These are phyloP conservation scores for Ceratocystis ficicola DNA, from an alignment of 2,329 filamentous ascomycete species.

Conservation along the genomic window DNA sequence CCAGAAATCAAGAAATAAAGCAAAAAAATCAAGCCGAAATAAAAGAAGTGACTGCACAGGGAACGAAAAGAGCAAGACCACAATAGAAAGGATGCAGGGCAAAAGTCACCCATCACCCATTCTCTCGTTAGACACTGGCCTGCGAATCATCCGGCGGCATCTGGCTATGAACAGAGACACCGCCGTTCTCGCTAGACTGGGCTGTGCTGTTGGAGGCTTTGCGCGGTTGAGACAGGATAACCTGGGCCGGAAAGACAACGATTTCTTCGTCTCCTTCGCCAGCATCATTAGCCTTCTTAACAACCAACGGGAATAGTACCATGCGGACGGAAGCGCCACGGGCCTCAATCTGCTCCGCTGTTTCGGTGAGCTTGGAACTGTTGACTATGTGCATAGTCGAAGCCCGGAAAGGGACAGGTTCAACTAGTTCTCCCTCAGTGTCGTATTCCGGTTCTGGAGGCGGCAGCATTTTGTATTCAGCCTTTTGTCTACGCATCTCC, in stretches of 20 bases:
- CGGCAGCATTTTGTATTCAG: constrained; percentile 97
- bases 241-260: constrained; percentile 88
- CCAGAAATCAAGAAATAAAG: constrained; percentile 1
- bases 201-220: constrained; percentile 32
- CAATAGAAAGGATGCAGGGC: background rate
- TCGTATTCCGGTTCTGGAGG: constrained; percentile 92
- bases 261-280: constrained; percentile 87
- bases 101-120: too few relatives aligned
- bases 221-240: constrained; percentile 55
- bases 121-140: constrained; percentile 27
- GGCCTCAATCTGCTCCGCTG: constrained; percentile 70
- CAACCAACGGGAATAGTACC: constrained; percentile 89
- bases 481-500: constrained; percentile 93
- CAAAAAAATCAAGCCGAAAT: constrained; percentile 4
- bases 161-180: constrained; percentile 29
- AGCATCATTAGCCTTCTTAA: constrained; percentile 85
- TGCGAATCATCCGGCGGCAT: constrained; percentile 29
- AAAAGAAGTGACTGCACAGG: background rate
- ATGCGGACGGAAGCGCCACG: constrained; percentile 70
- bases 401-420: constrained; percentile 84
- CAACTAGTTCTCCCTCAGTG: constrained; percentile 74
- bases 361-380: constrained; percentile 43
- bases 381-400: constrained; percentile 75
- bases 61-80: constrained; percentile 17
- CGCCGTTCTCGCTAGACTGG: constrained; percentile 42